Evolutionary conservation across 106 monocot genomes (phyloP).

Genomic region (Apostasia ramifera): DNA sequence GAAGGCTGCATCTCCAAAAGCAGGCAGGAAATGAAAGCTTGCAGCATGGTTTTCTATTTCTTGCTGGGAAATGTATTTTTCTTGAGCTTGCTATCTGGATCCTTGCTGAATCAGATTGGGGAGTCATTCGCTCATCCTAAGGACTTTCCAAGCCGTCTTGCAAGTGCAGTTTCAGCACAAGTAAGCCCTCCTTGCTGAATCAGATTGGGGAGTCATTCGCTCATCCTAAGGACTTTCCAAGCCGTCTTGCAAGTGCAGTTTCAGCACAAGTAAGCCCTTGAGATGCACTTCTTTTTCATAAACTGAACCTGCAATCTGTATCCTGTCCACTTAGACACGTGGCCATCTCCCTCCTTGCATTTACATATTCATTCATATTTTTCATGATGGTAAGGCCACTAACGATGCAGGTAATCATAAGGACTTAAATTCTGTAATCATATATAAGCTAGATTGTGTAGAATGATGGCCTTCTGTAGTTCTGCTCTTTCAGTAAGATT

Average conservation of each 20-base stretch:
- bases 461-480: too few species aligned
- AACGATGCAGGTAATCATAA: too few species aligned
- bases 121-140: slow-evolving; percentile 67
- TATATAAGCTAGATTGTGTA: too few species aligned
- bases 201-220: slow-evolving; percentile 75
- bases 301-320: too few species aligned
- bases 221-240: slow-evolving; percentile 60
- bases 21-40: slow-evolving; percentile 55
- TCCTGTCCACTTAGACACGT: too few species aligned
- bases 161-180: slow-evolving; percentile 68
- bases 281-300: not conserved
- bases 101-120: slow-evolving; percentile 66
- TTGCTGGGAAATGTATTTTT: slow-evolving; percentile 81
- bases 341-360: too few species aligned
- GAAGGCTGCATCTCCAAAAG: slow-evolving; percentile 61
- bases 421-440: too few species aligned
- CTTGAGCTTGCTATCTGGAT: slow-evolving; percentile 69
- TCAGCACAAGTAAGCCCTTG: slow-evolving; percentile 49
- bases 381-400: too few species aligned
- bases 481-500: too few species aligned
- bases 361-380: too few species aligned
- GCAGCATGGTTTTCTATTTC: slow-evolving; percentile 87
- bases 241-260: slow-evolving; percentile 63
- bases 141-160: slow-evolving; percentile 53
- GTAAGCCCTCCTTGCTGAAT: slow-evolving; percentile 59